Conservation (phyloP, 2,329 filamentous ascomycete species). For the Exophiala phaeomuriformis region DNA sequence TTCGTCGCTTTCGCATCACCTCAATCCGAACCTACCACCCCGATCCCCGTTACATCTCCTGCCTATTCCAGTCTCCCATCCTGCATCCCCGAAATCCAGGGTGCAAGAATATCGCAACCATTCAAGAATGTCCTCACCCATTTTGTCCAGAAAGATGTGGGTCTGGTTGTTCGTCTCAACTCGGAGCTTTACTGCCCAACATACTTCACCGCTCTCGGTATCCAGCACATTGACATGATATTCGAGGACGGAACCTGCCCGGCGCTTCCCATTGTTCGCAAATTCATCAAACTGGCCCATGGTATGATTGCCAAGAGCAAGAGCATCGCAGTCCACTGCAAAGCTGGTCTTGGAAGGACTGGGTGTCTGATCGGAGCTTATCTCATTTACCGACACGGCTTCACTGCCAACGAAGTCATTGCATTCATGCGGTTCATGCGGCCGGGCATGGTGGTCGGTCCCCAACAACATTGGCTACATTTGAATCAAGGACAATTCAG, state of each 20-base stretch:
- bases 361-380: conserved; percentile 96
- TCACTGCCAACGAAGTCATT: conserved; percentile 95
- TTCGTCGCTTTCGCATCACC: conserved; percentile 97
- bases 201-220: conserved; percentile 93
- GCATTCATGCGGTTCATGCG: conserved; percentile 99
- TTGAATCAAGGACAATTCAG: conserved; percentile 93
- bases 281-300: conserved; percentile 91
- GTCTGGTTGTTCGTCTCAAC: conserved; percentile 89
- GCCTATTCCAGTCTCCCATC: conserved; percentile 68
- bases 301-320: conserved; percentile 90
- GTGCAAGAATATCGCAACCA: conserved; percentile 65
- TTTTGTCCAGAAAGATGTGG: conserved; percentile 80
- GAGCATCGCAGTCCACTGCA: conserved; percentile 96
- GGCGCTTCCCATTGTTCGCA: conserved; percentile 75
- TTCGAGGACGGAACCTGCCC: conserved; percentile 98
- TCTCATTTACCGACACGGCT: conserved; percentile 92
- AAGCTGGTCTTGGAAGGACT: conserved; percentile 89
- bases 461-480: conserved; percentile 98
- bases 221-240: conserved; percentile 97
- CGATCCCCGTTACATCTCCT: conserved; percentile 65
- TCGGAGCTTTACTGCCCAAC: conserved; percentile 91
- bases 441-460: conserved; percentile 96
- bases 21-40: conserved; percentile 68
- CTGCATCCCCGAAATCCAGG: conserved; percentile 64
- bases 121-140: conserved; percentile 96